Evolutionary conservation across 257 asterid genomes (phyloP).

Genomic region (Nicotiana tomentosiformis): DNA sequence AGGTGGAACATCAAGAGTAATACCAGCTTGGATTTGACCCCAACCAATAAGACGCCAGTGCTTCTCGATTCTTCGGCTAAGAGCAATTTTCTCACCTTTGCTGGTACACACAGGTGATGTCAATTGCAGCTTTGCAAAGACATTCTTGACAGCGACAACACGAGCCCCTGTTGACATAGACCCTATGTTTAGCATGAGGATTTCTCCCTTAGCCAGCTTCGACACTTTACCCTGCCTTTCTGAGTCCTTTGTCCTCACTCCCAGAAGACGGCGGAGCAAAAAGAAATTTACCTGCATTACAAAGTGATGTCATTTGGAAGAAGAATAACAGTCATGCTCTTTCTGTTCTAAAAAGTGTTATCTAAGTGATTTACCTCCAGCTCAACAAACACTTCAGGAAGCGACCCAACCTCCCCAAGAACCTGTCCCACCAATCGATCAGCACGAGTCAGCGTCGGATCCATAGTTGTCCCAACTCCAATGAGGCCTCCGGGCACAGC

Average conservation of each 20-base stretch:
- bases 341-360: not conserved
- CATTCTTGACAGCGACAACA: constrained; percentile 78
- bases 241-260: constrained; percentile 90
- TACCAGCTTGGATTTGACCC: constrained; percentile 96
- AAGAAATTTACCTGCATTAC: constrained; percentile 76
- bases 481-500: constrained; percentile 99
- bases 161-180: constrained; percentile 99
- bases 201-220: constrained; percentile 79
- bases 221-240: constrained; percentile 91
- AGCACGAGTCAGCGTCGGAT: constrained; percentile 97
- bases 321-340: not conserved
- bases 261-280: constrained; percentile 72
- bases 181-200: constrained; percentile 97
- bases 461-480: constrained; percentile 99
- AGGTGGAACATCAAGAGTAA: constrained; percentile 84
- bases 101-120: constrained; percentile 98
- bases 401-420: constrained; percentile 97
- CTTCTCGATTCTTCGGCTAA: constrained; percentile 91
- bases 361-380: constrained; percentile 56
- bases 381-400: constrained; percentile 83
- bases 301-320: not conserved
- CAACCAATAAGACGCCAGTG: constrained; percentile 99
- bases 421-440: constrained; percentile 99
- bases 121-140: constrained; percentile 82
- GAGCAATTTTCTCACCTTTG: constrained; percentile 84